These are phyloP conservation scores for Tricholoma furcatifolium DNA, from an alignment of 768 basidiomycete genomes.

Conservation along the genomic window DNA sequence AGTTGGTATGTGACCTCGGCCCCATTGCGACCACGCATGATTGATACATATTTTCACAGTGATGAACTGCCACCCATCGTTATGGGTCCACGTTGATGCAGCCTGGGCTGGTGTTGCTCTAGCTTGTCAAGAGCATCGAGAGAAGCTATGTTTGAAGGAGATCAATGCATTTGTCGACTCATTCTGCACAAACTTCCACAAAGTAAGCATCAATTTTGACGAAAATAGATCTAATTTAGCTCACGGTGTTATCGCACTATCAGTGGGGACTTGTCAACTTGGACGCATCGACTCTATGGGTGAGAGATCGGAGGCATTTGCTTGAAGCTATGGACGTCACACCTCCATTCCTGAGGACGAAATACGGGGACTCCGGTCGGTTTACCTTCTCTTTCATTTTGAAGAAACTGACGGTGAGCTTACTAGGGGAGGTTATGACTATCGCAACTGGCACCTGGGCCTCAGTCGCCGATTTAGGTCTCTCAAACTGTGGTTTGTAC, in stretches of 20 bases:
- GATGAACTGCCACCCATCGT: constrained; percentile 61
- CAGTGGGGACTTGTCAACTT: constrained; percentile 94
- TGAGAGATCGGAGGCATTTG: constrained; percentile 68
- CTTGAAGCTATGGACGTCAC: constrained; percentile 86
- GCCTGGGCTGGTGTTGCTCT: constrained; percentile 90
- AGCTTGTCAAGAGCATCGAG: constrained; percentile 76
- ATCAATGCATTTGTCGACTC: constrained; percentile 80
- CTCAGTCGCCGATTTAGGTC: constrained; percentile 90
- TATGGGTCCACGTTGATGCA: constrained; percentile 91
- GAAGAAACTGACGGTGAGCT: not conserved
- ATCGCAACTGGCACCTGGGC: constrained; percentile 83
- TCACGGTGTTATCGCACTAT: not conserved
- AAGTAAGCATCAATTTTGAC: constrained; percentile 39
- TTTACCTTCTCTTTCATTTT: not conserved
- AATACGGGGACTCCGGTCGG: constrained; percentile 72
- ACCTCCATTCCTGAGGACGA: constrained; percentile 78
- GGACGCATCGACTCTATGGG: constrained; percentile 79
- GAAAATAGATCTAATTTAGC: not conserved
- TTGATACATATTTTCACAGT: not conserved
- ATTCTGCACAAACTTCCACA: constrained; percentile 91
- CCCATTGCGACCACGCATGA: not conserved
- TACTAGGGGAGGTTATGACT: constrained; percentile 86
- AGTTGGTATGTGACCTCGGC: constrained; percentile 38
- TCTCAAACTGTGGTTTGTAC: constrained; percentile 90
- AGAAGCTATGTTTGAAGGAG: constrained; percentile 54